Conservation (phyloP, 2,329 filamentous ascomycete genomes). For the Penicillium olsonii region DNA sequence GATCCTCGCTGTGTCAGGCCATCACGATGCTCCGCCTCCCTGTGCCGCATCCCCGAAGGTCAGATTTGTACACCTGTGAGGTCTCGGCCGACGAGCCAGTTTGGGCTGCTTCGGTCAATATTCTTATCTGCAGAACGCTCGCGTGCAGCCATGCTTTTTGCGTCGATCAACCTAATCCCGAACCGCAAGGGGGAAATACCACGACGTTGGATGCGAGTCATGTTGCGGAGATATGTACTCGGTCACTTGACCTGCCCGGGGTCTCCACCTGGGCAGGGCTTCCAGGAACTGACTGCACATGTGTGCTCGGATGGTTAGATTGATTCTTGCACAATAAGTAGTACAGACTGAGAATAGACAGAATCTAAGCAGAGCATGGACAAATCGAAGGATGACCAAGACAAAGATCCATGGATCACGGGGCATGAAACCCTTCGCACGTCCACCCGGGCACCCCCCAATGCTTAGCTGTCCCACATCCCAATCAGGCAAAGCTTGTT, state of each 20-base stretch:
- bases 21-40: background rate
- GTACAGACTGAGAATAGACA: too few species aligned
- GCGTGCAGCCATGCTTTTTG: background rate
- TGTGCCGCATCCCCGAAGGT: background rate
- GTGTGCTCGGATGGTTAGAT: too few species aligned
- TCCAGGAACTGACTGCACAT: background rate
- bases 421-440: constrained; percentile 3
- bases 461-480: constrained; percentile 9
- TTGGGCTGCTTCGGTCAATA: background rate
- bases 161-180: background rate
- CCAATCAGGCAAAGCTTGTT: constrained; percentile 3
- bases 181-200: background rate
- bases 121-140: background rate
- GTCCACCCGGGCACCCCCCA: constrained; percentile 11
- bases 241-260: background rate
- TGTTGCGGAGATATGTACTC: background rate
- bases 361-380: too few species aligned
- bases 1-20: constrained; percentile 1
- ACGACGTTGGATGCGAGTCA: background rate
- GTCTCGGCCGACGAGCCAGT: background rate
- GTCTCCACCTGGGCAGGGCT: too few species aligned
- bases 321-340: too few species aligned
- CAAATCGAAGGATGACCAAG: too few species aligned
- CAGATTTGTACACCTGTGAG: background rate
- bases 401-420: too few species aligned